Evolutionary conservation across 177 flowering plant genomes (phyloP).

Genomic region (Vitis hybrid): DNA sequence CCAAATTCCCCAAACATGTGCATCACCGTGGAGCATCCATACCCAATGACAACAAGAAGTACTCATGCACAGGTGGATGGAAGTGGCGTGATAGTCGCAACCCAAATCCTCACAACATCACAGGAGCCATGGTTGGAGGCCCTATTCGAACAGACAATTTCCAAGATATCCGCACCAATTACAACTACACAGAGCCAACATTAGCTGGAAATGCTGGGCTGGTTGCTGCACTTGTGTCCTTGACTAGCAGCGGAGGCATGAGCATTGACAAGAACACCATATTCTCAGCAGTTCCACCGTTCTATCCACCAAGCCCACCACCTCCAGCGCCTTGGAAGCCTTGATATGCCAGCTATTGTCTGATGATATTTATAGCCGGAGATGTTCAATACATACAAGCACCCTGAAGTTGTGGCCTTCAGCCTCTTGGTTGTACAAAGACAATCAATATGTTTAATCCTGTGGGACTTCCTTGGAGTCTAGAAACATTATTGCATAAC

Average conservation of each 20-base stretch:
- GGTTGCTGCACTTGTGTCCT: slow-evolving; percentile 76
- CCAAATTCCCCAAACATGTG: slow-evolving; percentile 63
- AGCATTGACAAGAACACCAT: slow-evolving; percentile 64
- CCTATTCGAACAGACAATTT: slow-evolving; percentile 71
- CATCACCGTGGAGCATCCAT: slow-evolving; percentile 88
- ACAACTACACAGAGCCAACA: slow-evolving; percentile 72
- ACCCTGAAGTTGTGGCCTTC: background rate
- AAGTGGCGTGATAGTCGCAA: slow-evolving; percentile 50
- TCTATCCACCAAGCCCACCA: slow-evolving; percentile 53
- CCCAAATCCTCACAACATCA: slow-evolving; percentile 66
- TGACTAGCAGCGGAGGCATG: slow-evolving; percentile 39
- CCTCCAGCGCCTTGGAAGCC: slow-evolving; percentile 83
- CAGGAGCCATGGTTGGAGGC: slow-evolving; percentile 94
- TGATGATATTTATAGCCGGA: no score
- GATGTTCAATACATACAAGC: no score
- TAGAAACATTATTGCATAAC: no score
- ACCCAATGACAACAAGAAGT: slow-evolving; percentile 46
- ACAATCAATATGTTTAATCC: no score
- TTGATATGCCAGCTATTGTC: slow-evolving; percentile 13
- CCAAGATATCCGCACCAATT: slow-evolving; percentile 54
- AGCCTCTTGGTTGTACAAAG: background rate
- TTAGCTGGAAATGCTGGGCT: slow-evolving; percentile 88
- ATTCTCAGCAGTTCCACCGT: slow-evolving; percentile 67
- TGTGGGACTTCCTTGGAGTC: no score
- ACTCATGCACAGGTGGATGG: slow-evolving; percentile 69